These are phyloP conservation scores for Sporobolus alterniflorus DNA, from an alignment of 202 grass and related monocot species.

Conservation along the genomic window DNA sequence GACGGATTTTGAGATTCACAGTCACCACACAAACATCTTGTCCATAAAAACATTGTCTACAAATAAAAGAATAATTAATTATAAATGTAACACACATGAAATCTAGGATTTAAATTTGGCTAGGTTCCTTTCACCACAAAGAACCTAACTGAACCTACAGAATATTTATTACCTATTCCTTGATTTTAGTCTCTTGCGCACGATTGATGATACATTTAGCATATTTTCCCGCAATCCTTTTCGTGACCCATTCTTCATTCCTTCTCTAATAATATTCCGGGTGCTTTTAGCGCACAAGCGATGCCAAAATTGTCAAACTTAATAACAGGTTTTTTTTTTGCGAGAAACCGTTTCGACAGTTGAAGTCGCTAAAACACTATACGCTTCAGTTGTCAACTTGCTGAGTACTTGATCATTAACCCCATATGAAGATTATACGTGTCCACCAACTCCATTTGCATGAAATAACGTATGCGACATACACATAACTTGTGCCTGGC, in stretches of 20 bases:
- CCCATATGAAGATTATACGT: background rate
- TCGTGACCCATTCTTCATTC: background rate
- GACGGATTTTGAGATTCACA: too few relatives aligned
- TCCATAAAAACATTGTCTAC: too few relatives aligned
- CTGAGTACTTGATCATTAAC: background rate
- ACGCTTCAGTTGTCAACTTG: background rate
- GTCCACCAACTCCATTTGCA: conserved; percentile 11
- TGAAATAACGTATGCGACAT: conserved; percentile 30
- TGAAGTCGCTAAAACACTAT: too few relatives aligned
- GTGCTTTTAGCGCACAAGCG: conserved; percentile 16
- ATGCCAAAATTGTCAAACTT: conserved; percentile 38
- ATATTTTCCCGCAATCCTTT: conserved; percentile 11
- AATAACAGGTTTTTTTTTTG: too few relatives aligned
- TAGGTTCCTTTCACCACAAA: too few relatives aligned
- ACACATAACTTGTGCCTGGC: background rate
- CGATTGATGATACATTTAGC: background rate
- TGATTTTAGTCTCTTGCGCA: background rate
- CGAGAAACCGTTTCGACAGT: too few relatives aligned
- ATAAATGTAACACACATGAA: too few relatives aligned
- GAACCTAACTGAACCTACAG: background rate
- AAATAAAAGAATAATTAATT: too few relatives aligned
- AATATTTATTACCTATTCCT: background rate
- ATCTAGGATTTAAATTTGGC: too few relatives aligned
- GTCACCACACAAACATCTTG: too few relatives aligned
- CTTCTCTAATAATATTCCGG: conserved; percentile 9